Evolutionary conservation across 2,329 filamentous ascomycete species (phyloP), one percentile per base, ranked within the genome.

Genomic region (Neopestalotiopsis clavispora): DNA sequence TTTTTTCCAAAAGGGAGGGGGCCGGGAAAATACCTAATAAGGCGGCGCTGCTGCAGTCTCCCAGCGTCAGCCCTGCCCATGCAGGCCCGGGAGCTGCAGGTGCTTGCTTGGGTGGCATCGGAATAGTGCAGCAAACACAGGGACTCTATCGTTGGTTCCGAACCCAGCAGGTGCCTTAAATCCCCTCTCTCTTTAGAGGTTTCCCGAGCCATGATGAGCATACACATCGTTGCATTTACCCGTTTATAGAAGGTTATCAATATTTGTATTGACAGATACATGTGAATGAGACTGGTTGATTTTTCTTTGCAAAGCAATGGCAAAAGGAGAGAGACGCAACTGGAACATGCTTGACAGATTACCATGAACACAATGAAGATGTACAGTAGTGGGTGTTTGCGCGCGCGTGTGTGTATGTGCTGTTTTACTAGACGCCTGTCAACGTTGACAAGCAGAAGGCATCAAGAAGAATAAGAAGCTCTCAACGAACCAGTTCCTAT

Each of bases 71-170:
- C 61, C 61, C 40, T 67, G 59, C 56, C 62, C 62, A 67, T 67
- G 66, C 66, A 67, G 66, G 66, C 52, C 66, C 58, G 20, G 38
- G 66, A 64, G 61, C 60, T 57, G 66, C 66, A 64, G 66, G 58
- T 38, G 34, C 34, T 38, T 38, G 34, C 34, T 38, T 38, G 34
- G 34, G 34, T 62, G 49, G 59, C 34, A 45, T 56, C 28, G 59
- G 23, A 13, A 34, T 20, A 32, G 23, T 32, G 57, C 57, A 59
- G 57, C 57, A 59, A 34, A 30, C 14, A 30, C 57, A 59, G 57
- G 57, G 57, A 59, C 57, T 58, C 17, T 13, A 7, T 49, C 42
- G n/a, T 28, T 52, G 57, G 57, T 58, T 32, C 57, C 57, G 57
- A 59, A 59, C 57, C 23, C 30, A 59, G 57, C 57, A 59, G 57